A percentile compares a stretch with the other conserved stretches of the same genome.
These are phyloP conservation scores for Onygenales sp. DNA, from an alignment of 2,329 filamentous ascomycete species.

Conservation along the genomic window DNA sequence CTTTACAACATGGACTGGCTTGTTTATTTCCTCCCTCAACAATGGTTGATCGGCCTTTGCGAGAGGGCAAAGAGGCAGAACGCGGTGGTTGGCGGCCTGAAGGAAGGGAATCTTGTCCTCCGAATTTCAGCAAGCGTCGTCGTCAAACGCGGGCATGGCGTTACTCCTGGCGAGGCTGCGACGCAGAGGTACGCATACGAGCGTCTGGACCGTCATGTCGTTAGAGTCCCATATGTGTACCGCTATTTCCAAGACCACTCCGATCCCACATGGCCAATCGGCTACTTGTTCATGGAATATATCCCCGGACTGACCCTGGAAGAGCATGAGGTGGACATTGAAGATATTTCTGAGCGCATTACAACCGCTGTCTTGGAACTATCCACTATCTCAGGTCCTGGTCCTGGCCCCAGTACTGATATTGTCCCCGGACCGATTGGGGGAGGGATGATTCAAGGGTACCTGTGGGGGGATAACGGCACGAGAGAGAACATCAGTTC, in stretches of 20 bases:
- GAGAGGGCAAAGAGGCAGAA: constrained; percentile 5
- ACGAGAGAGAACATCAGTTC: constrained; percentile 8
- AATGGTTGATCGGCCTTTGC: constrained; percentile 7
- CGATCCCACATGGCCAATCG: constrained; percentile 5
- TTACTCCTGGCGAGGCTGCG: constrained; percentile 13
- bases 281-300: constrained; percentile 20
- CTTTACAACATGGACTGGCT: not conserved
- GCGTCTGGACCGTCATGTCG: constrained; percentile 11
- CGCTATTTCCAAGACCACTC: constrained; percentile 12
- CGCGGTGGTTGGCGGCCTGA: not conserved
- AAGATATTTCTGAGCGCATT: constrained; percentile 11
- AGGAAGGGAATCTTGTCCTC: constrained; percentile 8
- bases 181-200: constrained; percentile 15
- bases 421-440: constrained; percentile 12
- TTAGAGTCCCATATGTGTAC: constrained; percentile 15
- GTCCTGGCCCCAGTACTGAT: constrained; percentile 5
- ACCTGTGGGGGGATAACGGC: constrained; percentile 16
- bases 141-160: constrained; percentile 13
- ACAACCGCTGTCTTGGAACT: constrained; percentile 12
- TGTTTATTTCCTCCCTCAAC: constrained; percentile 4
- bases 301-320: constrained; percentile 11
- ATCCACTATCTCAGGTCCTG: constrained; percentile 5
- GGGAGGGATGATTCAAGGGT: constrained; percentile 9
- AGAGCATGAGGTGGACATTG: constrained; percentile 7
- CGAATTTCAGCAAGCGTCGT: constrained; percentile 10